phyloP scores from a whole-genome alignment of 768 basidiomycete genomes.

The Tylopilus plumbeoviolaceoides region DNA sequence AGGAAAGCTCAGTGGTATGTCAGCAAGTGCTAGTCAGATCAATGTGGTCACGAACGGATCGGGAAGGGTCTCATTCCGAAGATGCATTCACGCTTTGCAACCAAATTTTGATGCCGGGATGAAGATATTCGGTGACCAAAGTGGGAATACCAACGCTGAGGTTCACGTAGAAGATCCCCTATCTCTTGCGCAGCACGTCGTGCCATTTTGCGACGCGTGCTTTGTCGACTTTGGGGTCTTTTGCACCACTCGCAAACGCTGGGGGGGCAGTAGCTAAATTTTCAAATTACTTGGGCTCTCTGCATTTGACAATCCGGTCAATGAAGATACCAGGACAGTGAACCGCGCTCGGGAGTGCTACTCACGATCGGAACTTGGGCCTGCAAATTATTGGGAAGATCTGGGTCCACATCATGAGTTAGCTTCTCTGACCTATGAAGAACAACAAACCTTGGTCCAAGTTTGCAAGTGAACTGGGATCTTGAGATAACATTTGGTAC shows the following conservation, averaged over 20 bases:
- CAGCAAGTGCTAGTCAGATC: constrained; percentile 1
- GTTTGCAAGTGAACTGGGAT: constrained; percentile 91
- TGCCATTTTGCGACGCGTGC: constrained; percentile 66
- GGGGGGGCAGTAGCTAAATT: constrained; percentile 57
- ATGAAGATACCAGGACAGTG: constrained; percentile 82
- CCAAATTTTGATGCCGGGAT: constrained; percentile 69
- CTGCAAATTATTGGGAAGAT: constrained; percentile 95
- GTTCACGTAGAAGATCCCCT: constrained; percentile 77
- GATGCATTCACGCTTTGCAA: constrained; percentile 81
- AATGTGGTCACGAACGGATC: constrained; percentile 57
- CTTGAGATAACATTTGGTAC: constrained; percentile 91
- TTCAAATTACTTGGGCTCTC: constrained; percentile 72
- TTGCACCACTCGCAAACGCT: constrained; percentile 35
- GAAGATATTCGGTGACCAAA: constrained; percentile 72
- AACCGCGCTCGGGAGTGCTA: constrained; percentile 74
- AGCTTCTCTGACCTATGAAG: background rate
- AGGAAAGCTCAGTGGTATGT: no score
- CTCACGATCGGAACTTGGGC: constrained; percentile 88
- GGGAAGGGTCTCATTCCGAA: constrained; percentile 86
- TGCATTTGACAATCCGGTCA: constrained; percentile 77
- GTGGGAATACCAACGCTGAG: constrained; percentile 91
- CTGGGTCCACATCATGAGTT: constrained; percentile 35
- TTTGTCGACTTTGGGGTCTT: constrained; percentile 48
- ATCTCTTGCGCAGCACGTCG: constrained; percentile 83
- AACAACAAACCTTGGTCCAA: constrained; percentile 75